Conservation (phyloP, 306 rosid genomes). For the Vigna hirtella region DNA sequence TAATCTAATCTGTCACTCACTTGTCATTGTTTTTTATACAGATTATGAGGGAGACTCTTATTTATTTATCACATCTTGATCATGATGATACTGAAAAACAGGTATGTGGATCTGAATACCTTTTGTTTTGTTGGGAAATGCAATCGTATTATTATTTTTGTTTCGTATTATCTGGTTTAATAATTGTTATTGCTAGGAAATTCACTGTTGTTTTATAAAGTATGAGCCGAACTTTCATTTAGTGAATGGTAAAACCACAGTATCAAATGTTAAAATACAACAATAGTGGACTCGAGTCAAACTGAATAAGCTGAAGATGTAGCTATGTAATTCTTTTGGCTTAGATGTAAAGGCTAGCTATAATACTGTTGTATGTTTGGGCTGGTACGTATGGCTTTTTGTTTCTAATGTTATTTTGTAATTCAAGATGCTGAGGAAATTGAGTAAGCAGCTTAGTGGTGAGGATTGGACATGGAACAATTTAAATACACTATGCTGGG, state of each 20-base stretch:
- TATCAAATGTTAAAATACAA: background rate
- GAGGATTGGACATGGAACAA: slow-evolving; percentile 99
- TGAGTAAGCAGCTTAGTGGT: slow-evolving; percentile 91
- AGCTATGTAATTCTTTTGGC: slow-evolving; percentile 11
- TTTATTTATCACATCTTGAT: slow-evolving; percentile 95
- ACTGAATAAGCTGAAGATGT: slow-evolving; percentile 5
- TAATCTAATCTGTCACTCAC: background rate
- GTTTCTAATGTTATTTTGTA: slow-evolving; percentile 25
- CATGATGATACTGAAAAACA: slow-evolving; percentile 98
- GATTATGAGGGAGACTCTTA: slow-evolving; percentile 99
- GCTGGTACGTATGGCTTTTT: slow-evolving; percentile 9
- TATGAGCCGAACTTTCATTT: background rate
- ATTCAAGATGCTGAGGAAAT: slow-evolving; percentile 89
- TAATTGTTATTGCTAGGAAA: background rate
- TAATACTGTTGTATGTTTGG: background rate
- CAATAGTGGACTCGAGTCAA: background rate
- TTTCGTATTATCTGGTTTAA: slow-evolving; percentile 12
- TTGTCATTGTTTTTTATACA: slow-evolving; percentile 52
- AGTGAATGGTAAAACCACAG: background rate
- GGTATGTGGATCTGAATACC: slow-evolving; percentile 52
- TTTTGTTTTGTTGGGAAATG: slow-evolving; percentile 8
- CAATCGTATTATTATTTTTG: background rate
- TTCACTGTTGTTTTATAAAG: slow-evolving; percentile 7
- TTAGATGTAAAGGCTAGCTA: background rate
- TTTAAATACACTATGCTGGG: slow-evolving; percentile 98